Percentiles rank a stretch among this genome's conserved stretches.
Conservation (phyloP, 306 rosid genomes). For the Senna tora region DNA sequence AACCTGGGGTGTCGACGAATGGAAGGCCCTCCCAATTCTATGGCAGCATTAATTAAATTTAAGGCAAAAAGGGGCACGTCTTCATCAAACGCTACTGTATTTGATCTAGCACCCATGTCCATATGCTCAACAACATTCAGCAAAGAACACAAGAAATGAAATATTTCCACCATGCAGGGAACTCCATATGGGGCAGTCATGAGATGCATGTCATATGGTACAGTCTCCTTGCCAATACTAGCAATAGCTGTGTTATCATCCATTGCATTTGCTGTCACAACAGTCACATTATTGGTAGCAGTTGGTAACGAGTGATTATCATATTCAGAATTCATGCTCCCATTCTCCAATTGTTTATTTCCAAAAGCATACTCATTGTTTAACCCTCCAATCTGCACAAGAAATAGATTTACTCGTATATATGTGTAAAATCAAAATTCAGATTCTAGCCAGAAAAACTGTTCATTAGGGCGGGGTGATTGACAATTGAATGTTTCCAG, state of each 20-base stretch:
- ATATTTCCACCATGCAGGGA: slow-evolving; percentile 98
- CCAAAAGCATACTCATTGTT: slow-evolving; percentile 73
- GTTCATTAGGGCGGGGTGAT: slow-evolving; percentile 29
- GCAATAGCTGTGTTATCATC: slow-evolving; percentile 61
- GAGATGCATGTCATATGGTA: slow-evolving; percentile 69
- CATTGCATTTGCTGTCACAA: slow-evolving; percentile 53
- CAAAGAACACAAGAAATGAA: slow-evolving; percentile 86
- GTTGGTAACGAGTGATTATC: slow-evolving; percentile 65
- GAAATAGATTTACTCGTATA: slow-evolving; percentile 26
- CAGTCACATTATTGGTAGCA: slow-evolving; percentile 55
- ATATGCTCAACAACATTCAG: slow-evolving; percentile 76
- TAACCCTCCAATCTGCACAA: slow-evolving; percentile 63
- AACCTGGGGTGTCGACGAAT: slow-evolving; percentile 79
- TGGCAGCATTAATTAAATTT: slow-evolving; percentile 81
- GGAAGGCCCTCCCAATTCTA: slow-evolving; percentile 94
- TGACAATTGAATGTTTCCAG: slow-evolving; percentile 17
- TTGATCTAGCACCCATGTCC: slow-evolving; percentile 75
- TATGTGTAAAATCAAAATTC: slow-evolving; percentile 13
- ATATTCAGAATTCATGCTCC: slow-evolving; percentile 66
- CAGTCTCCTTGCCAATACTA: slow-evolving; percentile 62
- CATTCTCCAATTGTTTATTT: slow-evolving; percentile 77
- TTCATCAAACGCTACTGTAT: slow-evolving; percentile 86
- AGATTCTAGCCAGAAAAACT: slow-evolving; percentile 34
- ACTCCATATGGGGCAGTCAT: slow-evolving; percentile 95
- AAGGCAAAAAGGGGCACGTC: slow-evolving; percentile 94